Conservation (phyloP, 305 asterid species). For the Fraxinus latifolia region DNA sequence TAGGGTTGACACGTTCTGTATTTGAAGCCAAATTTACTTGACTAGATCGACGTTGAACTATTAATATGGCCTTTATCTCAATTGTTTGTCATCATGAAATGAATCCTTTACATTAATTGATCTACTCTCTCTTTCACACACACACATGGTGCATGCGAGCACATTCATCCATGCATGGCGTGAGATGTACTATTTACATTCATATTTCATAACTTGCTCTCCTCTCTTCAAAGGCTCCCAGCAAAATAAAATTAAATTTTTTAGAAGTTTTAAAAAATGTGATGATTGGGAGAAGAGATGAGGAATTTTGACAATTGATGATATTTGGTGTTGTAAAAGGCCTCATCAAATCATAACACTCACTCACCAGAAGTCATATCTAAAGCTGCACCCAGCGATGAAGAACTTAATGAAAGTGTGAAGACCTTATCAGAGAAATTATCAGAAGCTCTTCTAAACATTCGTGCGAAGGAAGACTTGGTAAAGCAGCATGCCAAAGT, state of each 20-base stretch:
- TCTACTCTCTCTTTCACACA: background rate
- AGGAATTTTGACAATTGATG: background rate
- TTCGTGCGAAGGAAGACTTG: constrained; percentile 74
- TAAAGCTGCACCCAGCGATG: constrained; percentile 37
- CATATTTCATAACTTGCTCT: background rate
- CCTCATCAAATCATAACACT: background rate
- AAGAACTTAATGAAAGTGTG: constrained; percentile 40
- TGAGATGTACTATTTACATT: background rate
- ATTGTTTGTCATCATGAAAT: background rate
- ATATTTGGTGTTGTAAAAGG: background rate
- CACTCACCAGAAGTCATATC: constrained; percentile 58
- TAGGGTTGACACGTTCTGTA: background rate
- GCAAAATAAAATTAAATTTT: background rate
- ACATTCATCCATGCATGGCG: background rate
- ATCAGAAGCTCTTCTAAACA: constrained; percentile 64
- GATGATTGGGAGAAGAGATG: constrained; percentile 8
- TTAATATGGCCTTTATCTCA: background rate
- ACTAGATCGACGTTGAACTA: background rate
- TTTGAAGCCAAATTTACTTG: background rate
- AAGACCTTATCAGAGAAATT: constrained; percentile 58
- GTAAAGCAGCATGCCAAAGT: constrained; percentile 88
- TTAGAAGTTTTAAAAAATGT: background rate
- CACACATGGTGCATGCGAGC: background rate
- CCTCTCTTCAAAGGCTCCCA: background rate
- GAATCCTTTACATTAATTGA: background rate